These are phyloP conservation scores for Chrysosporium keratinophilum DNA, from an alignment of 2,329 filamentous ascomycete genomes.

Conservation along the genomic window DNA sequence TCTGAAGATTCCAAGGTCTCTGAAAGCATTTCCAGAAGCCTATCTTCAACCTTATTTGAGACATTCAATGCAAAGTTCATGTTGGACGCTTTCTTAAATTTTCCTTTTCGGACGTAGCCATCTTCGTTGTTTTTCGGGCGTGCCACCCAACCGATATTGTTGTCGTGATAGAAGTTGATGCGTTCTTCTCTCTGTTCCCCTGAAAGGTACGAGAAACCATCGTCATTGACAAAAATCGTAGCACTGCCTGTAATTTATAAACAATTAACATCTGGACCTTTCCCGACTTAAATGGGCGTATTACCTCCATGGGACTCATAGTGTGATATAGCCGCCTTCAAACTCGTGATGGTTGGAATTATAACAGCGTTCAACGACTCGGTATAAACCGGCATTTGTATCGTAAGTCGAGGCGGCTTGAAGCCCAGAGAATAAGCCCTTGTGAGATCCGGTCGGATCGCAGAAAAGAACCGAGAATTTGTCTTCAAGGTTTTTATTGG, in stretches of 20 bases:
- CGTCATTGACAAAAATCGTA: slow-evolving; percentile 33
- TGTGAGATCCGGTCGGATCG: slow-evolving; percentile 17
- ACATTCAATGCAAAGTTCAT: slow-evolving; percentile 62
- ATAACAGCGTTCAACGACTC: slow-evolving; percentile 64
- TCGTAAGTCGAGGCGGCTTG: slow-evolving; percentile 44
- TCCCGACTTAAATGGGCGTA: background rate
- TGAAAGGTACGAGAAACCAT: slow-evolving; percentile 31
- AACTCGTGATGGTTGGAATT: slow-evolving; percentile 45
- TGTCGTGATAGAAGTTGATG: slow-evolving; percentile 41
- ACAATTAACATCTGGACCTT: background rate
- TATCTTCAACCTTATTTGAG: slow-evolving; percentile 52
- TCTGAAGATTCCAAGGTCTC: slow-evolving; percentile 12
- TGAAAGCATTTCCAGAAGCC: slow-evolving; percentile 31
- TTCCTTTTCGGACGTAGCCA: slow-evolving; percentile 47
- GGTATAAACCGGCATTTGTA: slow-evolving; percentile 83
- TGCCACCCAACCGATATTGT: slow-evolving; percentile 43
- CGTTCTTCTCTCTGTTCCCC: slow-evolving; percentile 37
- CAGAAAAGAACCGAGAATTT: slow-evolving; percentile 40
- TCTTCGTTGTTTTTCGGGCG: slow-evolving; percentile 42
- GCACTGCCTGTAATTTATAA: slow-evolving; percentile 20
- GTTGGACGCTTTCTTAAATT: slow-evolving; percentile 66
- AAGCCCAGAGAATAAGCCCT: slow-evolving; percentile 17
- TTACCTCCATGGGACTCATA: slow-evolving; percentile 43
- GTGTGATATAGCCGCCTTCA: slow-evolving; percentile 49
- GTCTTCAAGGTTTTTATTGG: slow-evolving; percentile 37